phyloP scores from a whole-genome alignment of 306 rosid genomes.

The Pachyrhizus erosus region DNA sequence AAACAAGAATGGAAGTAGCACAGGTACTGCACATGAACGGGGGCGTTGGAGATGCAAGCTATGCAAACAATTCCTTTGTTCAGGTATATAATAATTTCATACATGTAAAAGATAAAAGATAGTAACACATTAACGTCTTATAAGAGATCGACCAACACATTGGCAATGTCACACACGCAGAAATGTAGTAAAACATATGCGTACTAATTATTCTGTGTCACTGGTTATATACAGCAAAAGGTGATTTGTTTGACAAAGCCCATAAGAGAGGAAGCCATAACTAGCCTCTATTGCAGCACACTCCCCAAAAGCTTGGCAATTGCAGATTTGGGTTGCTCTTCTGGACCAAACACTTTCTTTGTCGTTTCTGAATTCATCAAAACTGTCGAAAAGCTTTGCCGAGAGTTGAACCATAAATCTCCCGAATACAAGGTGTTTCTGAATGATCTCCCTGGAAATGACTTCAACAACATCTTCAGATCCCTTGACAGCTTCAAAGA shows the following conservation, averaged over 20 bases:
- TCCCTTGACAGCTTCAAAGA: conserved; percentile 47
- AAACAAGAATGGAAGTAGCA: conserved; percentile 32
- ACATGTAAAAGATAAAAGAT: too few relatives aligned
- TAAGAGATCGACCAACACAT: too few relatives aligned
- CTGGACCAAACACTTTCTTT: conserved; percentile 62
- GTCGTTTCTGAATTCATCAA: conserved; percentile 48
- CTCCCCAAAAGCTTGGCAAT: conserved; percentile 41
- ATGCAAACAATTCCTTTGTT: conserved; percentile 45
- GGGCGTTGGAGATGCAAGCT: conserved; percentile 46
- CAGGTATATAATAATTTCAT: conserved; percentile 25
- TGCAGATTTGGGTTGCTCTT: conserved; percentile 70
- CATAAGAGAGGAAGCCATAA: conserved; percentile 53
- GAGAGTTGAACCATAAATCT: conserved; percentile 25
- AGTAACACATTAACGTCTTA: too few relatives aligned
- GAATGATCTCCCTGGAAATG: conserved; percentile 56
- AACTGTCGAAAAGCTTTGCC: conserved; percentile 44
- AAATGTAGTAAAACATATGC: too few relatives aligned
- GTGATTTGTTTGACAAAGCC: conserved; percentile 48
- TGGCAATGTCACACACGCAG: too few relatives aligned
- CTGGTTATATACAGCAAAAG: conserved; percentile 40
- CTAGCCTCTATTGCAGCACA: conserved; percentile 12
- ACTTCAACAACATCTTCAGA: conserved; percentile 58
- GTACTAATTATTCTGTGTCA: too few relatives aligned
- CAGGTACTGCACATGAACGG: conserved; percentile 51
- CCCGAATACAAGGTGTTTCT: conserved; percentile 50